These are phyloP conservation scores for Nicotiana otophora DNA, from an alignment of 257 asterid species.

Conservation along the genomic window DNA sequence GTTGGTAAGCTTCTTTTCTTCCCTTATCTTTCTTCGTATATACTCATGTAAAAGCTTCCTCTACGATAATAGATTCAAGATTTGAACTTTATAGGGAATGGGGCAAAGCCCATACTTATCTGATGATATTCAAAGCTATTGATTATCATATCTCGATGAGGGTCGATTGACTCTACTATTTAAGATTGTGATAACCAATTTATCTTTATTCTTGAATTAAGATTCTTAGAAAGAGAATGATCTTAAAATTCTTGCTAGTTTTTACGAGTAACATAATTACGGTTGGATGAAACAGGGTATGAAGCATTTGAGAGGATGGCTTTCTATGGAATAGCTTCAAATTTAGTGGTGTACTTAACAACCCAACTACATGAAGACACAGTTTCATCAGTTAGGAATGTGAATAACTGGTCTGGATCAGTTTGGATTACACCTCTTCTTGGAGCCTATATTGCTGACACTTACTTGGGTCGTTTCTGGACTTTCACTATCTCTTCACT, in stretches of 20 bases:
- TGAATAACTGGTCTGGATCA: constrained; percentile 84
- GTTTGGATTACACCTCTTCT: constrained; percentile 90
- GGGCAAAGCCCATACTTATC: too few species aligned
- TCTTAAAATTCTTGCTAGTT: not conserved
- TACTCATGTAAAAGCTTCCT: not conserved
- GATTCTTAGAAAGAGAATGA: not conserved
- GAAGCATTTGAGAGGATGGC: constrained; percentile 96
- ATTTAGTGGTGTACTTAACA: constrained; percentile 75
- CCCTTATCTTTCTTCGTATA: not conserved
- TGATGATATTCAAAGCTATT: not conserved
- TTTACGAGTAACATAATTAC: not conserved
- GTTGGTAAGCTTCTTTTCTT: constrained; percentile 35
- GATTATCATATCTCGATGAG: too few species aligned
- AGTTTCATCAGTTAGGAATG: constrained; percentile 67
- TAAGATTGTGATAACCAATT: not conserved
- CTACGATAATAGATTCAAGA: not conserved
- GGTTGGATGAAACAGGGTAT: constrained; percentile 32
- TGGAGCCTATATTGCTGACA: constrained; percentile 81
- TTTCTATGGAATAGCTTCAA: constrained; percentile 87
- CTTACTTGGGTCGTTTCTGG: constrained; percentile 88
- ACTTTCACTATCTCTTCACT: constrained; percentile 77
- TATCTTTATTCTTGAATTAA: not conserved
- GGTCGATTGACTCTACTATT: not conserved
- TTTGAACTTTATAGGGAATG: too few species aligned
- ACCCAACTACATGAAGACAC: constrained; percentile 84